Base-by-base conservation (phyloP, 2,329 filamentous ascomycete genomes). In the Colletotrichum eleusines region DNA sequence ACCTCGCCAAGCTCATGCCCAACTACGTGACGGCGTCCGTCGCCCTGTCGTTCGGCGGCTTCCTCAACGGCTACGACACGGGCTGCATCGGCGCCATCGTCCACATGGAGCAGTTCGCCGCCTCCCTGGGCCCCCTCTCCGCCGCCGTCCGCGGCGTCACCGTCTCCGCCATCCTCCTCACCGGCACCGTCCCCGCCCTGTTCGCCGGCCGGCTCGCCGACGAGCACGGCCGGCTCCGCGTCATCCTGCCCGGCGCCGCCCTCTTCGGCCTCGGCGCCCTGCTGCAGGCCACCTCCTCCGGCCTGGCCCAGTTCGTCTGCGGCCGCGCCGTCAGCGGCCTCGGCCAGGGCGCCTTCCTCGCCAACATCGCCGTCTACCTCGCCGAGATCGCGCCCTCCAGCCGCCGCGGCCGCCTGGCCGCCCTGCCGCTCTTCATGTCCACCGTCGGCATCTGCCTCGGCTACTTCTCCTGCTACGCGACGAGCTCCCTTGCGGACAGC, bases 391-490 rank as follows among this genome's bases (percentile, higher is more conserved):
- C 88, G 1, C 89, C 88, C 0, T 79, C 83, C 1, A 79, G 78
- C 5, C 77, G 80, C 5, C 79, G 89, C 35, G 89, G 88, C 0
- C 79, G 82, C 0, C 75, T 91, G 2, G 83, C 85, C 0, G 84
- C 85, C 0, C 77, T 86, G 5, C 86, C 87, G 0, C 88, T 90
- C 72, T 80, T 90, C 59, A 75, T 88, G 54, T 82, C 83, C 3
- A 85, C 84, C 0, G 59, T 84, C 1, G 88, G 86, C 0, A 76
- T 90, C 2, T 84, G 85, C 12, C 57, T 81, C 0, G 89, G 89
- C 0, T 91, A 88, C 73, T 91, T 91, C 73, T 84, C 83, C 12
- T 90, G 87, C 76, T 91, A 90, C 73, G 88, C 86, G 9, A 86
- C 83, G 78, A 1, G 80, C 62, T 42, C 44, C 4, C 14, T 89